Evolutionary conservation across 495 filamentous ascomycete species (phyloP).

Genomic region (Podospora fimiseda): DNA sequence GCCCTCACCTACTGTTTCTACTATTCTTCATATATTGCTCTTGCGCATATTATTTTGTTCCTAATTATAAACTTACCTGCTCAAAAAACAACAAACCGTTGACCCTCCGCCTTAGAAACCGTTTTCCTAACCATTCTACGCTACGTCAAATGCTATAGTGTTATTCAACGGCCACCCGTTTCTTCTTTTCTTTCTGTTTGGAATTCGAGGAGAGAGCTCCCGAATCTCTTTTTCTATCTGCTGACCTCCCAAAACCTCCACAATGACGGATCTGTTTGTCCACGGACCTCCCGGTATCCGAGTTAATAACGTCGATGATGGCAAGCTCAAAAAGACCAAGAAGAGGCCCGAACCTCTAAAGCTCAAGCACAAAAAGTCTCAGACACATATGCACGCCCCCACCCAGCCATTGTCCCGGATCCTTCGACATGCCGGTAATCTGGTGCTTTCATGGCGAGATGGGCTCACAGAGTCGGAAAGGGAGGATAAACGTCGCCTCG

Average conservation of each 20-base stretch:
- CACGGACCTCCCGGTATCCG: slow-evolving; percentile 13
- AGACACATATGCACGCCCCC: slow-evolving; percentile 3
- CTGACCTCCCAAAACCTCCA: not conserved
- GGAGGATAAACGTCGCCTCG: slow-evolving; percentile 39
- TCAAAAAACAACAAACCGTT: no score
- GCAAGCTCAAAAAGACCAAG: slow-evolving; percentile 2
- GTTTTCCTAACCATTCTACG: no score
- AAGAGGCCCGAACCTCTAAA: not conserved
- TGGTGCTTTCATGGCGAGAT: slow-evolving; percentile 47
- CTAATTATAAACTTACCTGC: not conserved
- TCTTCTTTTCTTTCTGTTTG: not conserved
- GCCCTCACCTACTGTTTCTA: no score
- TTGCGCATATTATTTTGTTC: no score
- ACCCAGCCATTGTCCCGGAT: slow-evolving; percentile 17
- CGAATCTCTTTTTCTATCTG: not conserved
- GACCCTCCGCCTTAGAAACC: no score
- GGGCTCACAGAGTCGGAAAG: slow-evolving; percentile 51
- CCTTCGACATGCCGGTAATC: slow-evolving; percentile 34
- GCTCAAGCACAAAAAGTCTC: slow-evolving; percentile 11
- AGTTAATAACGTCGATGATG: slow-evolving; percentile 6
- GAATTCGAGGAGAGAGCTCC: not conserved
- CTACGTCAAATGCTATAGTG: not conserved
- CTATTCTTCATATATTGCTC: no score
- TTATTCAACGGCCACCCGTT: not conserved
- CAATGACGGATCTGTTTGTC: slow-evolving; percentile 24